Evolutionary conservation across 805 yeast species (phyloP), one percentile per base, ranked within the genome.

Genomic region (Tetrapisispora iriomotensis): DNA sequence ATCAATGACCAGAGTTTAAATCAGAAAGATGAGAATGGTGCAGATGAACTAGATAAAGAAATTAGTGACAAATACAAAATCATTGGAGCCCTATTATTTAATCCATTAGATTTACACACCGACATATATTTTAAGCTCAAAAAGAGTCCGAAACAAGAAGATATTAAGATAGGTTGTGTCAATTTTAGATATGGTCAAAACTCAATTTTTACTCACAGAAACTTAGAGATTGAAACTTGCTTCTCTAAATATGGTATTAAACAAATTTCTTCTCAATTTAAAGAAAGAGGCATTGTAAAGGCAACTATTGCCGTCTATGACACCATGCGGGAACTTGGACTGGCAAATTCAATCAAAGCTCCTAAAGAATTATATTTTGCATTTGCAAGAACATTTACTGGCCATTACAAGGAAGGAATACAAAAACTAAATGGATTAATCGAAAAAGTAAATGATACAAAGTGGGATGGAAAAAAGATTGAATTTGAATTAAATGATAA

Each of bases 171-270:
- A 14, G 40, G 40, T 9, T 37, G 40, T 20, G 36, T 37, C 10
- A 23, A 21, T 12, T 25, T 32, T 12, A n/a, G 6, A 8, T 37
- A 30, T 15, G 40, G 40, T 10, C n/a, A 19, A 8, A 25, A 31
- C 5, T 19, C 40, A 7, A 14, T 29, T 13, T 37, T 31, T n/a
- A 21, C 32, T 1, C 14, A 20, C 3, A 31, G 13, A 31, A 20
- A 32, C 20, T 25, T 37, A 20, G 32, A 30, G 21, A 25, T 37
- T n/a, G 40, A 37, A 31, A 37, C 40, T 14, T 37, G 40, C 31
- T 20, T 37, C 6, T 37, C 40, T 2, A 37, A 26, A 31, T 3
- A 18, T 26, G 40, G 40, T 6, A 20, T 24, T 10, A 24, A 26
- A 20, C 15, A n/a, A 12, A 10, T 37, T 7, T 10, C 34, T 4